These are phyloP conservation scores for Dryas alaskensis DNA, from an alignment of 306 rosid species.

Conservation along the genomic window DNA sequence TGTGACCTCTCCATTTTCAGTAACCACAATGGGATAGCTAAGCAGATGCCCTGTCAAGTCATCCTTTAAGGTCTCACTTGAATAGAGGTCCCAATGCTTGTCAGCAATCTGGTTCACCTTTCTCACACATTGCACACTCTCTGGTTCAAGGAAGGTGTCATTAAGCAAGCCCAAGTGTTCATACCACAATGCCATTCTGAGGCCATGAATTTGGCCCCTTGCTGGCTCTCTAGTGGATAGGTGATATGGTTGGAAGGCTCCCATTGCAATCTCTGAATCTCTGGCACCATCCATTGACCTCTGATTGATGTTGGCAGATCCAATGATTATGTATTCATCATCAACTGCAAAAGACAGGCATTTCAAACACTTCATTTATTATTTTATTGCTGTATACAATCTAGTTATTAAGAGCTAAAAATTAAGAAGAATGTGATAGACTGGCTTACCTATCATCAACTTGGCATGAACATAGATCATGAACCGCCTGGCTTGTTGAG, in stretches of 20 bases:
- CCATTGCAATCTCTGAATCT: slow-evolving; percentile 56
- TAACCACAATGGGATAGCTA: slow-evolving; percentile 38
- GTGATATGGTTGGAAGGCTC: slow-evolving; percentile 51
- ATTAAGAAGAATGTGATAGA: background rate
- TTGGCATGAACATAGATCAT: slow-evolving; percentile 61
- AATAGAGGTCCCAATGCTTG: slow-evolving; percentile 35
- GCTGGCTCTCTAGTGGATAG: slow-evolving; percentile 33
- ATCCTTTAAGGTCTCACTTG: slow-evolving; percentile 19
- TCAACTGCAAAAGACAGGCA: slow-evolving; percentile 35
- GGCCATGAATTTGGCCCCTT: slow-evolving; percentile 52
- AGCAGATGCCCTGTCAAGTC: slow-evolving; percentile 52
- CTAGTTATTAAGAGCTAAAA: background rate
- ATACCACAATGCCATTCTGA: slow-evolving; percentile 51
- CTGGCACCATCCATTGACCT: slow-evolving; percentile 55
- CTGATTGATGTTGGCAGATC: slow-evolving; percentile 55
- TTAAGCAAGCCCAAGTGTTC: slow-evolving; percentile 46
- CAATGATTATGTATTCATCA: slow-evolving; percentile 51
- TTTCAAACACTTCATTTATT: background rate
- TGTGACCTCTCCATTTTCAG: slow-evolving; percentile 36
- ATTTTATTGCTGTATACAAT: background rate
- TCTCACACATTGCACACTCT: slow-evolving; percentile 37
- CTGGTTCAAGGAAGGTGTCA: slow-evolving; percentile 35
- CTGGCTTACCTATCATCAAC: slow-evolving; percentile 47
- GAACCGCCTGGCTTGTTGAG: slow-evolving; percentile 46
- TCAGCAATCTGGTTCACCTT: slow-evolving; percentile 38